Percentiles rank a stretch among this genome's conserved stretches.
These are phyloP conservation scores for Piper betle DNA, from an alignment of 164 flowering plant species.

Conservation along the genomic window DNA sequence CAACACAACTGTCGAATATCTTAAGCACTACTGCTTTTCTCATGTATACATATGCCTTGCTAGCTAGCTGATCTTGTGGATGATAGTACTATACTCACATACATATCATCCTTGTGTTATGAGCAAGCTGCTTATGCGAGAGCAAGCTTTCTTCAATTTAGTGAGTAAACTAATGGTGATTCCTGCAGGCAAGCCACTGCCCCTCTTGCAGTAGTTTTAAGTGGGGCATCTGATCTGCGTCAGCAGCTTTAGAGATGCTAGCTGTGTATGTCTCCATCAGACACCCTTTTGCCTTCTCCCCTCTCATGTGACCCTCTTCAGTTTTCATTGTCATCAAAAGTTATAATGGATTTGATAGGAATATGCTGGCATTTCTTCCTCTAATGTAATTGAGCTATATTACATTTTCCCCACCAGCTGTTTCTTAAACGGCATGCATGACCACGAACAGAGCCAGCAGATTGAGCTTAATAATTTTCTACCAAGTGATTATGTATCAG, in stretches of 20 bases:
- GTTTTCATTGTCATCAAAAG: not conserved
- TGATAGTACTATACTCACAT: too few relatives aligned
- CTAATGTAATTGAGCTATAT: not conserved
- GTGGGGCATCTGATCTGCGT: not conserved
- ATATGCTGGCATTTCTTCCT: not conserved
- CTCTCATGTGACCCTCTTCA: not conserved
- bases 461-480: too few relatives aligned
- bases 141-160: not conserved
- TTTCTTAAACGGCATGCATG: too few relatives aligned
- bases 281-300: too few relatives aligned
- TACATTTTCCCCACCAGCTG: too few relatives aligned
- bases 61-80: too few relatives aligned
- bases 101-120: too few relatives aligned
- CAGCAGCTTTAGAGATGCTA: not conserved
- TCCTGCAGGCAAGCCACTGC: not conserved
- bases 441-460: too few relatives aligned
- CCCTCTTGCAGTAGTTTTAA: not conserved
- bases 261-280: not conserved
- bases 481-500: too few relatives aligned
- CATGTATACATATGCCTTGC: too few relatives aligned
- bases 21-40: too few relatives aligned
- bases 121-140: too few relatives aligned
- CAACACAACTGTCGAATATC: not conserved
- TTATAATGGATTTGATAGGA: not conserved
- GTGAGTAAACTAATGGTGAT: not conserved